A percentile compares a stretch with the other conserved stretches of the same genome.
These are phyloP conservation scores for Amorphotheca resinae DNA, from an alignment of 495 filamentous ascomycete species.

Conservation along the genomic window DNA sequence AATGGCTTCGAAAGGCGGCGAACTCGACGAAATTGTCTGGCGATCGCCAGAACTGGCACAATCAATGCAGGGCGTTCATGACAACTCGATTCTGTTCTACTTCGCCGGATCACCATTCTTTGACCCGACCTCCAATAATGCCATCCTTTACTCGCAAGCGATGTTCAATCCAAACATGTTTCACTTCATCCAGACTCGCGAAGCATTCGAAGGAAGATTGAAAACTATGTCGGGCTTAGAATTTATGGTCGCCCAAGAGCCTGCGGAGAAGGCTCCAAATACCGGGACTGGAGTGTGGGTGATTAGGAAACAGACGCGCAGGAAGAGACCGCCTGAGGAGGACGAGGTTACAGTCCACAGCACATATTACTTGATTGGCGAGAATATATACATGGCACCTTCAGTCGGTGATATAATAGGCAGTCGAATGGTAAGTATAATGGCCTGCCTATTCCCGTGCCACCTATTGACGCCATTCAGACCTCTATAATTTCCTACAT, in stretches of 20 bases:
- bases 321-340: conserved; percentile 44
- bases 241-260: conserved; percentile 68
- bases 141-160: conserved; percentile 61
- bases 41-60: conserved; percentile 45
- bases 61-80: conserved; percentile 45
- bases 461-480: conserved; percentile 3
- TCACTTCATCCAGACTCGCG: conserved; percentile 49
- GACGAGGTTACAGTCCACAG: conserved; percentile 59
- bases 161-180: conserved; percentile 52
- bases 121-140: conserved; percentile 81
- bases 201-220: conserved; percentile 66
- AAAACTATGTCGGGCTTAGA: conserved; percentile 71
- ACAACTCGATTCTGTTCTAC: conserved; percentile 71
- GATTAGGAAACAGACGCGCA: conserved; percentile 76
- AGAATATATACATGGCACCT: conserved; percentile 84
- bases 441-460: neutral
- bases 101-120: conserved; percentile 86
- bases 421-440: conserved; percentile 51
- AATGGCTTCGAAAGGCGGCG: conserved; percentile 34
- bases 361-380: conserved; percentile 76
- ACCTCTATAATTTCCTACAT: conserved; percentile 26
- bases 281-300: conserved; percentile 74
- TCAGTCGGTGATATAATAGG: conserved; percentile 64
- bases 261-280: conserved; percentile 49
- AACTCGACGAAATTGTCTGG: conserved; percentile 73